Evolutionary conservation across 257 asterid species (phyloP).

Genomic region (Nicotiana obtusifolia): DNA sequence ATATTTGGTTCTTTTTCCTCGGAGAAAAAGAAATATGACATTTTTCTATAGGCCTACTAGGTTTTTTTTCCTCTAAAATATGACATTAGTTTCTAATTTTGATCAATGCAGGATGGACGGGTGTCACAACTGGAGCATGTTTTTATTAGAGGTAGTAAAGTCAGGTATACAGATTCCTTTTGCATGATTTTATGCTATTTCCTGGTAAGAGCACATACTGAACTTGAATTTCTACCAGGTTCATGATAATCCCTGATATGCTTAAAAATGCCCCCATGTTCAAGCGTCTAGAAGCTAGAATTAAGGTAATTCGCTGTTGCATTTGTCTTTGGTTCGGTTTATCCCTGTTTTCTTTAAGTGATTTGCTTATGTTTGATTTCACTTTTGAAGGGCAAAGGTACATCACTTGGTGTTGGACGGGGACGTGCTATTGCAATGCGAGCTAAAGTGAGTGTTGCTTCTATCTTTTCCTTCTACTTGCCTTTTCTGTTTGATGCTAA

Average conservation of each 20-base stretch:
- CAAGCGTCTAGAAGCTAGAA: slow-evolving; percentile 89
- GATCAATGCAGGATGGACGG: slow-evolving; percentile 69
- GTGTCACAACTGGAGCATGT: slow-evolving; percentile 94
- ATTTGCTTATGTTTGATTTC: slow-evolving; percentile 18
- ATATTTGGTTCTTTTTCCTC: background rate
- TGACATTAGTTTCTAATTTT: background rate
- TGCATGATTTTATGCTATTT: background rate
- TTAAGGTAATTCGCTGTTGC: slow-evolving; percentile 54
- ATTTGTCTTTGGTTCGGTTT: background rate
- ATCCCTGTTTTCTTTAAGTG: background rate
- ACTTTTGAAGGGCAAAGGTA: slow-evolving; percentile 80
- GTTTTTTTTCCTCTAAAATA: background rate
- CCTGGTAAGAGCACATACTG: background rate
- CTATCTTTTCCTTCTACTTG: background rate
- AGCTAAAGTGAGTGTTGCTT: slow-evolving; percentile 61
- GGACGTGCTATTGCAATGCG: slow-evolving; percentile 99
- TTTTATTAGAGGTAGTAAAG: slow-evolving; percentile 97
- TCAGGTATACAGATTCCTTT: slow-evolving; percentile 40
- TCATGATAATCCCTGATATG: slow-evolving; percentile 98
- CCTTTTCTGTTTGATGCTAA: background rate
- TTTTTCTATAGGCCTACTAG: background rate
- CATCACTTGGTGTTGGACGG: slow-evolving; percentile 92
- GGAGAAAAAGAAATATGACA: background rate
- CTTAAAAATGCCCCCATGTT: slow-evolving; percentile 99
- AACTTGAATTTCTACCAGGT: slow-evolving; percentile 42